A percentile compares a stretch with the other conserved stretches of the same genome.
phyloP scores from a whole-genome alignment of 179 eudicot genomes.

The Actinidia chinensis region DNA sequence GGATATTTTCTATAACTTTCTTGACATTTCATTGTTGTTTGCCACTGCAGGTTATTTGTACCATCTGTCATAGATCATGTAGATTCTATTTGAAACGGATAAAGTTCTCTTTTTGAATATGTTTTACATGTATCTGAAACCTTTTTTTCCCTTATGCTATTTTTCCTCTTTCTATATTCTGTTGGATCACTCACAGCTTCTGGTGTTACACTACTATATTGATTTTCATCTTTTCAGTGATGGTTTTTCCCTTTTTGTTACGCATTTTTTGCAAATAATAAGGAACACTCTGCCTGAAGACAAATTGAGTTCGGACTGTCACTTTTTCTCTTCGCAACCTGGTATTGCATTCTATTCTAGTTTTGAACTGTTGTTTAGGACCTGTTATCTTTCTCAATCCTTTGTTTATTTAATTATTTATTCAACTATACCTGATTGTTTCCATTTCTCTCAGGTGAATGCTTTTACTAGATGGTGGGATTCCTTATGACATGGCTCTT shows the following conservation, averaged over 20 bases:
- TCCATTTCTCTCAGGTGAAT: conserved; percentile 47
- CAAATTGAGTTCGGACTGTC: conserved; percentile 85
- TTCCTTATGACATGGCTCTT: conserved; percentile 92
- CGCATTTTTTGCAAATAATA: conserved; percentile 9
- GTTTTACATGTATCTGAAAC: neutral
- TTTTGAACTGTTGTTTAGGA: neutral
- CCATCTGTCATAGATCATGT: neutral
- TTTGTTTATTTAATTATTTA: too few relatives aligned
- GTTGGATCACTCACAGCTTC: neutral
- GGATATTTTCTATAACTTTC: conserved; percentile 5
- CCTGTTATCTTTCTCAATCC: neutral
- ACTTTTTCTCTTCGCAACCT: conserved; percentile 68
- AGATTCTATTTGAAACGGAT: neutral
- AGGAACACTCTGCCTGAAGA: conserved; percentile 65
- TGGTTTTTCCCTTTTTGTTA: neutral
- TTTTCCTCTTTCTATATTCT: too few relatives aligned
- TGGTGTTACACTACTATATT: neutral
- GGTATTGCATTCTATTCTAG: conserved; percentile 37
- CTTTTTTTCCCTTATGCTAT: neutral
- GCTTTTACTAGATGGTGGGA: conserved; percentile 78
- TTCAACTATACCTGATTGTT: too few relatives aligned
- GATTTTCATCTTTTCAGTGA: neutral
- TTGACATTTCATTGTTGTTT: neutral
- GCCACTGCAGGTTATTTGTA: neutral
- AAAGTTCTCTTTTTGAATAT: neutral